Conservation (phyloP, 192 early-diverging fungal genomes). For the Backusella tuberculispora region DNA sequence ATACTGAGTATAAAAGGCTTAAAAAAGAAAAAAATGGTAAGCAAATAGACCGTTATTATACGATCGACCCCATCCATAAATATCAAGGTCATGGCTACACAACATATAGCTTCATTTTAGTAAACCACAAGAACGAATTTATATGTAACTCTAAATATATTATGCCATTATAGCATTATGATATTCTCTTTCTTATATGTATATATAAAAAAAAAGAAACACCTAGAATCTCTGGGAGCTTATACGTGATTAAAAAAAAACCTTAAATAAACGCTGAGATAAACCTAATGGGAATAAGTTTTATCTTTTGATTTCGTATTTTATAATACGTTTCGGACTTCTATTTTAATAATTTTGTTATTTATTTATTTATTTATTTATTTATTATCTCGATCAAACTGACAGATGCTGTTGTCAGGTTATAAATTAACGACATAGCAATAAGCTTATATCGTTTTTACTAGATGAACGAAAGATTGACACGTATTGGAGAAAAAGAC, state of each 20-base stretch:
- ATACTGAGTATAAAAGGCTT: not conserved
- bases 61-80: not conserved
- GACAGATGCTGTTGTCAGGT: constrained; percentile 17
- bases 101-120: not conserved
- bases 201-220: not conserved
- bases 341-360: not conserved
- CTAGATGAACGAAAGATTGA: not conserved
- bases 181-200: not conserved
- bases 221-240: not conserved
- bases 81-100: not conserved
- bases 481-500: not conserved
- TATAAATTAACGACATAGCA: constrained; percentile 3
- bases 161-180: not conserved
- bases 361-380: not conserved
- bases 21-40: constrained; percentile 4
- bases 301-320: not conserved
- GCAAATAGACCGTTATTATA: not conserved
- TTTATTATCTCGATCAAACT: not conserved
- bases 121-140: not conserved
- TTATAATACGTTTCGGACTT: not conserved
- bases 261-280: not conserved
- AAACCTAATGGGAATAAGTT: not conserved
- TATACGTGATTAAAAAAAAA: not conserved
- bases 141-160: not conserved
- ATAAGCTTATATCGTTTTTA: not conserved